Evolutionary conservation across 371 early-diverging fungal species (phyloP).

Genomic region (Thermomucor indicae-seudaticae): DNA sequence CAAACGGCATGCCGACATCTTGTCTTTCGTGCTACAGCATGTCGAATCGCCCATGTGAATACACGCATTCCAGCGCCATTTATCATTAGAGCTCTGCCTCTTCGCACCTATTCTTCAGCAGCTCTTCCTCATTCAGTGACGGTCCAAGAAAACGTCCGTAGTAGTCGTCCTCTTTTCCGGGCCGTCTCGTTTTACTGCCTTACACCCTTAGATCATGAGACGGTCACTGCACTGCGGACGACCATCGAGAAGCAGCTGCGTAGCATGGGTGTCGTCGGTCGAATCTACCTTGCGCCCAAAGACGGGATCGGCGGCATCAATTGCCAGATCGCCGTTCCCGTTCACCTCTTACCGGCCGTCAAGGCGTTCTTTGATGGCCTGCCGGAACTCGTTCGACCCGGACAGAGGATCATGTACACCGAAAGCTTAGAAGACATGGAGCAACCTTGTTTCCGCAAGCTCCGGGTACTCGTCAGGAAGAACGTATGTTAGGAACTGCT

Average conservation of each 20-base stretch:
- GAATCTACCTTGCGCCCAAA: constrained; percentile 67
- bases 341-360: constrained; percentile 27
- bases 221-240: constrained; percentile 12
- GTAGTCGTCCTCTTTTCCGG: too few relatives aligned
- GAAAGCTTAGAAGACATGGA: constrained; percentile 55
- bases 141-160: too few relatives aligned
- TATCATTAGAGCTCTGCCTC: too few relatives aligned
- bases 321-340: constrained; percentile 69
- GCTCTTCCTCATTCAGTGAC: too few relatives aligned
- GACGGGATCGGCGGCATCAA: constrained; percentile 61
- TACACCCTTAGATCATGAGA: constrained; percentile 11
- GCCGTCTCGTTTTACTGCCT: constrained; percentile 34
- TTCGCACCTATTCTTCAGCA: too few relatives aligned
- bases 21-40: too few relatives aligned
- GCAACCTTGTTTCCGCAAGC: constrained; percentile 52
- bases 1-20: too few relatives aligned
- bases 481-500: constrained; percentile 37
- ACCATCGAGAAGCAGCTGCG: constrained; percentile 25
- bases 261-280: constrained; percentile 53
- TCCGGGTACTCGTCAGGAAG: constrained; percentile 59
- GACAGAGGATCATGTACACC: constrained; percentile 55
- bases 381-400: constrained; percentile 19
- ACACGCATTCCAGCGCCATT: too few relatives aligned
- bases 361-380: constrained; percentile 37
- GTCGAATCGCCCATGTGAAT: too few relatives aligned